Evolutionary conservation across 192 early-diverging fungal species (phyloP).

Genomic region (Ambispora gerdemannii): DNA sequence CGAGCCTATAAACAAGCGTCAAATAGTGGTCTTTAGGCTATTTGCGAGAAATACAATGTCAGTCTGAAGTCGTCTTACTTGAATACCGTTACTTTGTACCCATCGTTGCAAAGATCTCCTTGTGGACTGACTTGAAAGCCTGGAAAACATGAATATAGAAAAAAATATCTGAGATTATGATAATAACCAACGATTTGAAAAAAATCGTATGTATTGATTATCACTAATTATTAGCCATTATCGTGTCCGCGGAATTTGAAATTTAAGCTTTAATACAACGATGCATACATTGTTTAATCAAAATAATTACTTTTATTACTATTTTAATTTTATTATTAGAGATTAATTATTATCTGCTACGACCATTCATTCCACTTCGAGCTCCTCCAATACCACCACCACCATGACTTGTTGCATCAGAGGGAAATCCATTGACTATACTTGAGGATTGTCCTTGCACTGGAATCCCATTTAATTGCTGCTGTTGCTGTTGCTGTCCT

Average conservation of each 20-base stretch:
- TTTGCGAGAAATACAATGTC: not conserved
- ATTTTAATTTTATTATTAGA: too few relatives aligned
- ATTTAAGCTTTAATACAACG: too few relatives aligned
- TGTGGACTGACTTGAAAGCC: conserved; percentile 37
- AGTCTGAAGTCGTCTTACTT: conserved; percentile 25
- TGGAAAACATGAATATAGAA: conserved; percentile 46
- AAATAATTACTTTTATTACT: too few relatives aligned
- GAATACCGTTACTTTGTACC: conserved; percentile 23
- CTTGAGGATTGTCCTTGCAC: too few relatives aligned
- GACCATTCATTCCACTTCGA: not conserved
- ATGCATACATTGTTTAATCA: too few relatives aligned
- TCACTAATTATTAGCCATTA: too few relatives aligned
- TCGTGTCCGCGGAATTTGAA: too few relatives aligned
- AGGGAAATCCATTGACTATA: not conserved
- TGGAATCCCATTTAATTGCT: not conserved
- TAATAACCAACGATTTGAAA: too few relatives aligned
- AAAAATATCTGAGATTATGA: too few relatives aligned
- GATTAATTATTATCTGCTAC: not conserved
- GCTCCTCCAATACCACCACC: not conserved
- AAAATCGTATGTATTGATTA: too few relatives aligned
- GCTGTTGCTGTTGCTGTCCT: not conserved
- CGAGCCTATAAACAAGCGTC: not conserved
- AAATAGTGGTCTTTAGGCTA: conserved; percentile 3
- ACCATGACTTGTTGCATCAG: not conserved
- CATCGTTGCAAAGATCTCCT: conserved; percentile 36